Conservation (phyloP, 345 rosid species). For the Atalantia buxifolia region DNA sequence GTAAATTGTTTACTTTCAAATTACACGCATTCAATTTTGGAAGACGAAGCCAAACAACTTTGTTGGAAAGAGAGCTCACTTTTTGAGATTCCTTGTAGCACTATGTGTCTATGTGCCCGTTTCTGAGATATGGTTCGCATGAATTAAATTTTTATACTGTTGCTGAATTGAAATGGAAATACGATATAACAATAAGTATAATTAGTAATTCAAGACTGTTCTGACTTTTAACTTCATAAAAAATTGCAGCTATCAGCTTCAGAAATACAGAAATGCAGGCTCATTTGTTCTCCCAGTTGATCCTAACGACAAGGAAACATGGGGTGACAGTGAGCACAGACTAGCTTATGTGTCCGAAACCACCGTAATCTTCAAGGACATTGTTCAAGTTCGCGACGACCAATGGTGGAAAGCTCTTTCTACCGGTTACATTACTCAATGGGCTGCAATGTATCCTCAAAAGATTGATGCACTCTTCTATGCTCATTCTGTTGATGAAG, state of each 20-base stretch:
- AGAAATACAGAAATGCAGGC: conserved; percentile 86
- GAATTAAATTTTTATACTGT: too few relatives aligned
- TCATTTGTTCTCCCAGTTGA: conserved; percentile 94
- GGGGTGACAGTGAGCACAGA: conserved; percentile 99
- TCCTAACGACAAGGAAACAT: conserved; percentile 79
- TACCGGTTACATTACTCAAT: conserved; percentile 83
- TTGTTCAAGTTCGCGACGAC: conserved; percentile 87
- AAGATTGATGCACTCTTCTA: conserved; percentile 90
- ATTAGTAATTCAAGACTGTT: neutral
- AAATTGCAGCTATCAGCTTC: conserved; percentile 87
- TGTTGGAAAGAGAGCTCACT: conserved; percentile 19
- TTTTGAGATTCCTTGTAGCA: conserved; percentile 29
- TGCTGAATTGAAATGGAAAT: neutral
- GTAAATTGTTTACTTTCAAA: conserved; percentile 12
- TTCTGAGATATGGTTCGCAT: neutral
- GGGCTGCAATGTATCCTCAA: conserved; percentile 98
- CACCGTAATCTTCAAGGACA: conserved; percentile 91
- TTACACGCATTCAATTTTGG: neutral
- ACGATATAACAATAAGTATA: neutral
- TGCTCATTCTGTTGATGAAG: conserved; percentile 83
- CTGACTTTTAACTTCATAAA: neutral
- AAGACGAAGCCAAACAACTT: neutral
- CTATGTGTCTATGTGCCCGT: conserved; percentile 6
- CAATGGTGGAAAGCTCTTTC: conserved; percentile 98
- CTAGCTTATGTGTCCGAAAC: conserved; percentile 96